Base-by-base conservation (phyloP, 371 early-diverging fungal genomes). In the Mucor racemosus region DNA sequence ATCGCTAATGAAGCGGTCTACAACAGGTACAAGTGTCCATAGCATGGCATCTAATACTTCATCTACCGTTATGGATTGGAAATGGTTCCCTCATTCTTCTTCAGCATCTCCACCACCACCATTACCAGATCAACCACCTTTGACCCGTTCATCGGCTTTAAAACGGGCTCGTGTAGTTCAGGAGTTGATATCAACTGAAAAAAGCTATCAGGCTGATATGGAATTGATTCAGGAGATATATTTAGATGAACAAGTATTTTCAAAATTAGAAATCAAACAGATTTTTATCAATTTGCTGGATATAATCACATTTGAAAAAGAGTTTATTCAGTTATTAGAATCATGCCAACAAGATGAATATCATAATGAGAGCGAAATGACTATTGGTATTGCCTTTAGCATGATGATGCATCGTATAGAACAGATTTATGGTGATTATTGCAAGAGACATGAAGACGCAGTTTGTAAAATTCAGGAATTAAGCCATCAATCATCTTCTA, bases 151-250 rank as follows among this genome's bases (percentile, higher is more conserved):
- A 15, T 31, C 33, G 31, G 55, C 50, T 21, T 33, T 46, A 2
- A 61, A 62, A 31, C 50, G 62, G 40, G 38, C 35, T 26, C 48
- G 50, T 19, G 63, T 64, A 1, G 33, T 64, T 64, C 65, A 64
- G 36, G 94, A 94, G 64, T 74, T 92, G 19, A 65, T 92, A 10
- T 84, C 86, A 35, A 92, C 94, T 0, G 94, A 94, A 74, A 74
- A 73, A 26, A 68, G 70, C 8, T 94, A 81, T 57, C 76, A 87
- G 17, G 69, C 80, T 46, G 93, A 94, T 65, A 84, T 94, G 89
- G 58, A 76, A 21, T 76, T 91, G 1, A 59, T 92, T 14, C 75
- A 87, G 58, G 87, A 91, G 68, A 86, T 92, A 26, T 72, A 72
- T 7, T 88, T 84, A 62, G 84, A 79, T 17, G 21, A 38, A 5